These are phyloP conservation scores for Sextonia rubra DNA, from an alignment of 164 flowering plant species.

Conservation along the genomic window DNA sequence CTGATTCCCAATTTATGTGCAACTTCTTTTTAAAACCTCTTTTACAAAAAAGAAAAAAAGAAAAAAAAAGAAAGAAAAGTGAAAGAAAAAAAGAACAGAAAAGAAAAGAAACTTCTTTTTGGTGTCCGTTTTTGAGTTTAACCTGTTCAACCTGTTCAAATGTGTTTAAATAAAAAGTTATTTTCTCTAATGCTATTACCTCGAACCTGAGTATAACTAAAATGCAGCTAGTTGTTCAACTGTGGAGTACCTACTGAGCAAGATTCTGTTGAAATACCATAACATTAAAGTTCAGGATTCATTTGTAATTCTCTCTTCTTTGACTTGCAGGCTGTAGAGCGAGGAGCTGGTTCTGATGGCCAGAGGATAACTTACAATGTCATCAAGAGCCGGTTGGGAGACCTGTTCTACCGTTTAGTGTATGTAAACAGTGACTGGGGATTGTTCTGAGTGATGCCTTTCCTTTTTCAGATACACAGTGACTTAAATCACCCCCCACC, in stretches of 20 bases:
- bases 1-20: background rate
- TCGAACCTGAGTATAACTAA: background rate
- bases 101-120: no score
- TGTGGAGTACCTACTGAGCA: background rate
- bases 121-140: background rate
- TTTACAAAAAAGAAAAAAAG: no score
- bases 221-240: background rate
- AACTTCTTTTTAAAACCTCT: background rate
- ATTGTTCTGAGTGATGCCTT: no score
- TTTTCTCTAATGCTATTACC: background rate
- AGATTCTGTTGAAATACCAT: background rate
- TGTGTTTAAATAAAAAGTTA: background rate
- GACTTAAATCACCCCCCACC: background rate
- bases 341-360: constrained; percentile 94
- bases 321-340: constrained; percentile 85
- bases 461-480: background rate
- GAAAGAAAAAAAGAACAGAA: no score
- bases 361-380: constrained; percentile 88
- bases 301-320: background rate
- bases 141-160: background rate
- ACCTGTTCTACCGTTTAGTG: constrained; percentile 94
- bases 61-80: no score
- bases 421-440: constrained; percentile 34
- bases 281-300: background rate
- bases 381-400: constrained; percentile 88